Evolutionary conservation across 768 basidiomycete genomes (phyloP).

Genomic region (Kwoniella dendrophila): DNA sequence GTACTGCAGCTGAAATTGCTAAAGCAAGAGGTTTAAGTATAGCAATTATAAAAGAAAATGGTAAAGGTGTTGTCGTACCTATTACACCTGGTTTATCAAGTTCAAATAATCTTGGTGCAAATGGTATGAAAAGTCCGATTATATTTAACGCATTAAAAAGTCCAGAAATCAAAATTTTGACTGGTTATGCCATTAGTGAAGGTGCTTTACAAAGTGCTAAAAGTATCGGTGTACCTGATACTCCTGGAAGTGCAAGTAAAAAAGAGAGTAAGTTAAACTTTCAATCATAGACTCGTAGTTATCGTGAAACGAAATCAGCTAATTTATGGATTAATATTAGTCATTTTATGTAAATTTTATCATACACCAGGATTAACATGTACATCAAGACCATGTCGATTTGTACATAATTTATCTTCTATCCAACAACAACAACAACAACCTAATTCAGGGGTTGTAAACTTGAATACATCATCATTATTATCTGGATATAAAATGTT

Average conservation of each 20-base stretch:
- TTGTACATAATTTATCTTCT: constrained; percentile 48
- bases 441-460: neutral
- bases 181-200: neutral
- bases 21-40: constrained; percentile 41
- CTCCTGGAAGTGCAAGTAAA: constrained; percentile 9
- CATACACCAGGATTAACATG: constrained; percentile 54
- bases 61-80: constrained; percentile 23
- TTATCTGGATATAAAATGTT: constrained; percentile 5
- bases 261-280: constrained; percentile 29
- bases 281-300: neutral
- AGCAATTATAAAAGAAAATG: constrained; percentile 41
- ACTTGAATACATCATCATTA: neutral
- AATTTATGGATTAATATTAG: constrained; percentile 22
- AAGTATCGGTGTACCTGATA: constrained; percentile 14
- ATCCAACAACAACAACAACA: too few relatives aligned
- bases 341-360: constrained; percentile 55
- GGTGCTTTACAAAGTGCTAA: constrained; percentile 7
- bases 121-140: constrained; percentile 7
- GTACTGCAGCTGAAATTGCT: constrained; percentile 12
- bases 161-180: constrained; percentile 9
- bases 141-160: neutral
- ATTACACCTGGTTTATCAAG: constrained; percentile 27
- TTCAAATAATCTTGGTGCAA: neutral
- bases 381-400: constrained; percentile 55
- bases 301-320: neutral